A percentile compares a stretch with the other conserved stretches of the same genome.
Conservation (phyloP, 352 stramenopile genomes). For the Phytopythium aichiense region DNA sequence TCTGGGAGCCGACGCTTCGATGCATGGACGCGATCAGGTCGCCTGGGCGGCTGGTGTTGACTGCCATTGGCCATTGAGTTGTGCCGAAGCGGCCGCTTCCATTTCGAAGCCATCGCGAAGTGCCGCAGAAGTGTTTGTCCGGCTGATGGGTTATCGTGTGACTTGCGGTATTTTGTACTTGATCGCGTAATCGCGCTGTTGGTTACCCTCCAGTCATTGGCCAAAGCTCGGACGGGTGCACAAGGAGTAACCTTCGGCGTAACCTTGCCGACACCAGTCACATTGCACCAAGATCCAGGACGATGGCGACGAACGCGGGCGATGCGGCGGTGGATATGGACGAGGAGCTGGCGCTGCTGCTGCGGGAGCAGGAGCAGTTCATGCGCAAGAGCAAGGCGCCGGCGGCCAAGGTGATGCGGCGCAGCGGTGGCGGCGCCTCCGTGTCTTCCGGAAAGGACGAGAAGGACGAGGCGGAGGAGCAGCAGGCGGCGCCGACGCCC, state of each 20-base stretch:
- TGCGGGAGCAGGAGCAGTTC: conserved; percentile 82
- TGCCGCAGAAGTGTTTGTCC: not conserved
- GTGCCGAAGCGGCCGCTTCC: not conserved
- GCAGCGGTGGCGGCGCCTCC: conserved; percentile 2
- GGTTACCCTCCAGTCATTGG: not conserved
- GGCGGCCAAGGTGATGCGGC: conserved; percentile 52
- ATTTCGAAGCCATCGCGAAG: not conserved
- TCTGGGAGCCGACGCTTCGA: not conserved
- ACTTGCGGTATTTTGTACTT: not conserved
- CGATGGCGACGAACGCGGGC: not conserved
- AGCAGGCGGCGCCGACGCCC: conserved; percentile 10
- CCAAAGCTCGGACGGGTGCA: no score
- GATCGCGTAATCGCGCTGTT: not conserved
- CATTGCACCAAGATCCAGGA: not conserved
- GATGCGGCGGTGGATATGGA: conserved; percentile 49
- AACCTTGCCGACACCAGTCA: not conserved
- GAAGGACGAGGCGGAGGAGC: conserved; percentile 1
- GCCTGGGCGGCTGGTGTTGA: not conserved
- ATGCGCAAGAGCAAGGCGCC: conserved; percentile 50
- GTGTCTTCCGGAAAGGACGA: not conserved
- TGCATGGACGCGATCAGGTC: not conserved
- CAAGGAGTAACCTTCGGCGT: no score
- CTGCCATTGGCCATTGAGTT: not conserved
- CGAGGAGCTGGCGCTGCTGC: conserved; percentile 68
- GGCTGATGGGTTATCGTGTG: not conserved